Conservation (phyloP, 495 filamentous ascomycete genomes). For the Neurospora sp. region DNA sequence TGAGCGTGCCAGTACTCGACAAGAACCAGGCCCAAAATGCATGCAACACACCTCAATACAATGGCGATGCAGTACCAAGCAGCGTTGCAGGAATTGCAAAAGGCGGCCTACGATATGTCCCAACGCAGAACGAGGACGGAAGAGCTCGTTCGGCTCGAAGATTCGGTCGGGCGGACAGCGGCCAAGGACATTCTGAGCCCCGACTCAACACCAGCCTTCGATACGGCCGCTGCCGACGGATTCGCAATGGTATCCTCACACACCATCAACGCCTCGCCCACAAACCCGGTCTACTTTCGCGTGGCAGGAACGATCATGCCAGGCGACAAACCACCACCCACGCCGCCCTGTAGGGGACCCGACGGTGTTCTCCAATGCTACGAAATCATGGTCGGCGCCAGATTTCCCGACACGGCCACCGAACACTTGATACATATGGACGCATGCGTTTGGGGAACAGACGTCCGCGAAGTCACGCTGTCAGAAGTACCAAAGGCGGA, state of each 20-base stretch:
- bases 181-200: neutral
- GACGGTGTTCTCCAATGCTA: neutral
- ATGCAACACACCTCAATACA: neutral
- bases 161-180: neutral
- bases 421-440: neutral
- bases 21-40: neutral
- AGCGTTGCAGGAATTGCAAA: neutral
- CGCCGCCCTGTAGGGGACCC: neutral
- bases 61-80: neutral
- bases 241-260: neutral
- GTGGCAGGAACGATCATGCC: neutral
- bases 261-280: neutral
- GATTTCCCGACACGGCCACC: neutral
- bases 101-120: neutral
- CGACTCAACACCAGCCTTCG: neutral
- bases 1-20: neutral
- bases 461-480: neutral
- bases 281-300: neutral
- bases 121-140: neutral
- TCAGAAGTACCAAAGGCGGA: neutral
- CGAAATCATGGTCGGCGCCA: neutral
- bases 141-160: neutral
- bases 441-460: neutral
- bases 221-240: neutral
- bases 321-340: neutral